Evolutionary conservation across 129 eudicot genomes (phyloP).

Genomic region (Lonicera japonica): DNA sequence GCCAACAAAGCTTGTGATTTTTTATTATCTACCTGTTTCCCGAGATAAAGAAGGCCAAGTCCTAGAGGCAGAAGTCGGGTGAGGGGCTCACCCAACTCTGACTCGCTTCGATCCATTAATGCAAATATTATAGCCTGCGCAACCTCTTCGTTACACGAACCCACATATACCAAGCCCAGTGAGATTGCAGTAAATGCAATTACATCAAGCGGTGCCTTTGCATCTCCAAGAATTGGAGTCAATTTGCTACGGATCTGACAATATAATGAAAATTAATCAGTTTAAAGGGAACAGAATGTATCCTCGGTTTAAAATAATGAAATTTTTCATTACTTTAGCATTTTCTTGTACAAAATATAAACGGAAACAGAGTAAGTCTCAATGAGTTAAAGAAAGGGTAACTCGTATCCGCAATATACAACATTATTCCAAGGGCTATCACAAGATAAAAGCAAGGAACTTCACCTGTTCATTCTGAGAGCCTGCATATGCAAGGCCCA

Average conservation of each 20-base stretch:
- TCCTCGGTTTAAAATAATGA: too few species aligned
- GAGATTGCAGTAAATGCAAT: slow-evolving; percentile 84
- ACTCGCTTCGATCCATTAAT: slow-evolving; percentile 85
- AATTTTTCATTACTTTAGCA: too few species aligned
- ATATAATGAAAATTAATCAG: slow-evolving; percentile 1
- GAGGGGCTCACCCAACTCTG: slow-evolving; percentile 83
- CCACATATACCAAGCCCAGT: slow-evolving; percentile 86
- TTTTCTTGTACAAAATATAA: too few species aligned
- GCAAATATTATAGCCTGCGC: slow-evolving; percentile 96
- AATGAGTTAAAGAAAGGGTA: background rate
- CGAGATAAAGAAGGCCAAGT: slow-evolving; percentile 91
- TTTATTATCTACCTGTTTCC: slow-evolving; percentile 85
- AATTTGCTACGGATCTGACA: slow-evolving; percentile 65
- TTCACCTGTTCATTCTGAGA: slow-evolving; percentile 78
- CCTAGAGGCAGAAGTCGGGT: slow-evolving; percentile 78
- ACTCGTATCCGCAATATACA: background rate
- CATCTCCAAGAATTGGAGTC: slow-evolving; percentile 74
- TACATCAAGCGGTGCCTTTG: slow-evolving; percentile 83
- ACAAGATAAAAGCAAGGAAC: background rate
- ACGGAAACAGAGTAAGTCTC: too few species aligned
- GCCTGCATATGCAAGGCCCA: slow-evolving; percentile 93
- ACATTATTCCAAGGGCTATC: background rate
- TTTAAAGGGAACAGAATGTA: background rate
- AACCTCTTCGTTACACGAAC: slow-evolving; percentile 92
- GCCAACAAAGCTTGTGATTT: background rate